Percentiles rank a stretch among this genome's conserved stretches.
These are phyloP conservation scores for Beta vulgaris DNA, from an alignment of 148 eudicot genomes.

Conservation along the genomic window DNA sequence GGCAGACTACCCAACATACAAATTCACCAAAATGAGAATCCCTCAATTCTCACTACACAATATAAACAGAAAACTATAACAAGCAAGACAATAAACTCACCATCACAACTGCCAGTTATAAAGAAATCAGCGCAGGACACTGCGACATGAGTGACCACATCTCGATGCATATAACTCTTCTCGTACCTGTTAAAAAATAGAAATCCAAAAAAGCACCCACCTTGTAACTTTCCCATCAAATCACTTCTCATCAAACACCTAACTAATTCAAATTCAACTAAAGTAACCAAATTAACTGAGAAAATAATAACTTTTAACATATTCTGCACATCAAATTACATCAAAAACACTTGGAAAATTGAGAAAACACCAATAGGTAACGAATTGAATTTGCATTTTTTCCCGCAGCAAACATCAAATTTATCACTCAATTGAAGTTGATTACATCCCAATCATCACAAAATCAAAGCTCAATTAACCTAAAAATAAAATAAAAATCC, in stretches of 20 bases:
- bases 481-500: not conserved
- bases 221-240: not conserved
- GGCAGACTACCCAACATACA: no score
- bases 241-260: not conserved
- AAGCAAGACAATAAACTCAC: constrained; percentile 39
- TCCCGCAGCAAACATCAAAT: no score
- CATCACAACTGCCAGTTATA: constrained; percentile 91
- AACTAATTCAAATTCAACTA: not conserved
- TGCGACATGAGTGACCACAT: constrained; percentile 96
- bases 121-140: constrained; percentile 88
- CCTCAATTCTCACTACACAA: not conserved
- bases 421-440: no score
- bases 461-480: not conserved
- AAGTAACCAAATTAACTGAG: not conserved
- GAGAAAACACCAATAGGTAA: no score
- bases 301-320: not conserved
- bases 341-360: not conserved
- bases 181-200: constrained; percentile 99
- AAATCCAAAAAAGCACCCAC: constrained; percentile 11
- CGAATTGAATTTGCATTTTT: no score
- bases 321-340: not conserved
- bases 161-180: constrained; percentile 98
- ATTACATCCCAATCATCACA: not conserved
- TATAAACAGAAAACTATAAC: not conserved
- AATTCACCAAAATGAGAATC: not conserved